These are phyloP conservation scores for Alternaria rosae DNA, from an alignment of 2,329 filamentous ascomycete species.

Conservation along the genomic window DNA sequence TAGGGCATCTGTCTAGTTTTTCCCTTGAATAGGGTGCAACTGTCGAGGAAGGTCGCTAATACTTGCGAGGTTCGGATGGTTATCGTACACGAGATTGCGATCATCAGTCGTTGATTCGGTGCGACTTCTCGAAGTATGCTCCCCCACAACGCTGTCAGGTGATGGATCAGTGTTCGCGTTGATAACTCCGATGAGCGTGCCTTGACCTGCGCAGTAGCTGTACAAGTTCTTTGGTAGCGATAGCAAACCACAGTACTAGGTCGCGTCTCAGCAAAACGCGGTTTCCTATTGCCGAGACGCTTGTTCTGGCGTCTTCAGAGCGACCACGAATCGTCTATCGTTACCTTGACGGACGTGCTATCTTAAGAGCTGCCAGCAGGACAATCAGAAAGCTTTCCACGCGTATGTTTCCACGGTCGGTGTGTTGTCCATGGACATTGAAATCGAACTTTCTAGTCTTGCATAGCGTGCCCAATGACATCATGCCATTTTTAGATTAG, in stretches of 20 bases:
- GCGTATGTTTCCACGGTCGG: not conserved
- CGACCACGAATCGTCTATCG: not conserved
- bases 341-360: not conserved
- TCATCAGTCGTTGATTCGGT: not conserved
- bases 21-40: too few relatives aligned
- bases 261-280: not conserved
- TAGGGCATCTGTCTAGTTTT: too few relatives aligned
- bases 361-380: not conserved
- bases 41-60: not conserved
- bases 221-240: not conserved
- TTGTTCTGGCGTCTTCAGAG: not conserved
- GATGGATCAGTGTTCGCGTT: not conserved
- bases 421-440: not conserved
- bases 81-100: not conserved
- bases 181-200: not conserved
- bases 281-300: not conserved
- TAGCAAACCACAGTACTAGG: not conserved
- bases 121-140: not conserved
- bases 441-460: not conserved
- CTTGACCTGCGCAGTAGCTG: not conserved
- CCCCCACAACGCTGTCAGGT: not conserved
- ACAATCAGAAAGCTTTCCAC: not conserved
- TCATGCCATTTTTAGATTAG: constrained; percentile 4
- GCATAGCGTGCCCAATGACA: not conserved
- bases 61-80: not conserved